Percentiles rank a stretch among this genome's conserved stretches.
Evolutionary conservation across 345 rosid species (phyloP).

Genomic region (Raphanus raphanistrum): DNA sequence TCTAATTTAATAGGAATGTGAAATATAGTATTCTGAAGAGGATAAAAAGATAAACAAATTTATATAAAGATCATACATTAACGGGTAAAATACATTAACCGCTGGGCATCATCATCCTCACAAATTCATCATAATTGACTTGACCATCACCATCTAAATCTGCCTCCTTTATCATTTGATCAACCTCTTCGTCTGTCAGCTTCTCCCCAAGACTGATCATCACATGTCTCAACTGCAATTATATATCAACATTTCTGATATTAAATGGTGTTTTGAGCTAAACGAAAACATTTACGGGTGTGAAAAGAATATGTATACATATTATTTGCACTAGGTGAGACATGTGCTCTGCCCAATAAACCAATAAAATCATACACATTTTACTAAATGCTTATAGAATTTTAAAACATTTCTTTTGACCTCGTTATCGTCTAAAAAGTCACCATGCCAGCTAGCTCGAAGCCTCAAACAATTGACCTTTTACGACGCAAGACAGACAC

Average conservation of each 20-base stretch:
- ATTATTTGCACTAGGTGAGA: constrained; percentile 22
- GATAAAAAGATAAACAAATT: not conserved
- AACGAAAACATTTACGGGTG: not conserved
- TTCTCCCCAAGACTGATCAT: constrained; percentile 96
- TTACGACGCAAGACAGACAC: constrained; percentile 20
- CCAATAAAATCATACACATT: constrained; percentile 19
- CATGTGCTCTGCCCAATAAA: constrained; percentile 28
- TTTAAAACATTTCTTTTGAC: constrained; percentile 31
- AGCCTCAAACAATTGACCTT: constrained; percentile 1
- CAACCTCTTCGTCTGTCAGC: constrained; percentile 76
- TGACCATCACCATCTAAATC: constrained; percentile 96
- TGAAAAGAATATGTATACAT: constrained; percentile 15
- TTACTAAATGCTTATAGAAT: constrained; percentile 4
- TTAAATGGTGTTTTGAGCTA: not conserved
- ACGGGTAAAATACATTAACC: constrained; percentile 8
- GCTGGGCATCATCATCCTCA: constrained; percentile 63
- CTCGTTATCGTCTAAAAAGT: constrained; percentile 34
- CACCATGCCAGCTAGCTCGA: constrained; percentile 29
- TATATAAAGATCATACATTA: constrained; percentile 16
- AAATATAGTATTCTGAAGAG: constrained; percentile 16
- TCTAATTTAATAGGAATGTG: not conserved
- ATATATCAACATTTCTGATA: not conserved
- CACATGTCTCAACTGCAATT: constrained; percentile 72
- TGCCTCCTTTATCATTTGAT: constrained; percentile 90
- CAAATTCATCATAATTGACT: constrained; percentile 83